Base-by-base conservation (phyloP, 2,329 filamentous ascomycete species). In the Aspergillus latus region DNA sequence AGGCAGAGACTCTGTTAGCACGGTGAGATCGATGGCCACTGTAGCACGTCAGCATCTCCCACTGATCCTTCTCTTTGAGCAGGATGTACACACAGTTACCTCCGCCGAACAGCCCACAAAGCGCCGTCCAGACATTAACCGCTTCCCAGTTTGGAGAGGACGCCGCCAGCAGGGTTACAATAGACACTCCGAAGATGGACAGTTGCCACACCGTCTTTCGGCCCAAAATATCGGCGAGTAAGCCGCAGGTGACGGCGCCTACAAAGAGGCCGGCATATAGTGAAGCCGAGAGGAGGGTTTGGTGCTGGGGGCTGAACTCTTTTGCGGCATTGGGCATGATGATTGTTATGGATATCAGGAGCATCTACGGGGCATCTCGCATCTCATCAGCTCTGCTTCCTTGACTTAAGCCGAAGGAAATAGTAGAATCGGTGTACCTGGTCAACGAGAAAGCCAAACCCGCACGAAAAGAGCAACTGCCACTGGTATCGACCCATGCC, bases 21-120 rank as follows among this genome's bases (percentile, higher is more conserved):
- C 47, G 5, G 47, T 49, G 11, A 49, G 11, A 5, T 49, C 47
- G 29, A 49, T 49, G 3, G 34, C 70, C 70, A 73, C 37, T 53
- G 36, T 40, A 37, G 5, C 21, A 21, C 21, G 21, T 21, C 21
- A 21, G 21, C 21, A 21, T 21, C 21, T 21, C 21, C 21, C 21
- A 21, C 21, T 21, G 21, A 21, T 21, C 21, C 21, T 21, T 21
- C 21, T 21, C 21, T 21, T 21, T 21, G 21, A 21, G 21, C 21
- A 21, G 21, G 21, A 21, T 21, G 13, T 49, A 11, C 47, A 40
- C 16, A 49, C 47, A 30, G 67, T 72, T 55, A 68, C 73, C 50
- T 2, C 57, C 57, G 2, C n/a, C 40, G 4, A 59, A 45, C 26
- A 53, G 16, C 5, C 37, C 46, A 15, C 56, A 39, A 3, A 48